phyloP scores from a whole-genome alignment of 1,284 basidiomycete species.

The Malassezia furfur region DNA sequence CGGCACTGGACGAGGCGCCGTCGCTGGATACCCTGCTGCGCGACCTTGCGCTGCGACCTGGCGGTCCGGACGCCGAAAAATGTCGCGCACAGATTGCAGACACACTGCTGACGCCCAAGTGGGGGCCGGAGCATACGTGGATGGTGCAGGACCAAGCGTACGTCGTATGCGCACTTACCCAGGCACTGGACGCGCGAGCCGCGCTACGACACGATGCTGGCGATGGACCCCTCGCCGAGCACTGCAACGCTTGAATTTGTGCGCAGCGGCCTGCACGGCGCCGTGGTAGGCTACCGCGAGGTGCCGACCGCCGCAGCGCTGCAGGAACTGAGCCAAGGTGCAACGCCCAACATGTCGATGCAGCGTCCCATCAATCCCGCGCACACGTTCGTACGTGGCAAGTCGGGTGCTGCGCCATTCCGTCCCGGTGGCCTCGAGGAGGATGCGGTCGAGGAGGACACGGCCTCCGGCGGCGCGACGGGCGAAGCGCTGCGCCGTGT shows the following conservation, averaged over 20 bases:
- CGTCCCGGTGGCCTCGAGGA: conserved; percentile 49
- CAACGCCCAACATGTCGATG: conserved; percentile 52
- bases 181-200: conserved; percentile 24
- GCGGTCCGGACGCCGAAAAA: background rate
- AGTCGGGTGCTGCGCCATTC: conserved; percentile 19
- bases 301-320: conserved; percentile 20
- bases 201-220: conserved; percentile 28
- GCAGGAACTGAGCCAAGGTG: conserved; percentile 46
- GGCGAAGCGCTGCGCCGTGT: conserved; percentile 51
- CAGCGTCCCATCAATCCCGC: conserved; percentile 14
- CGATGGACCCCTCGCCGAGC: conserved; percentile 27
- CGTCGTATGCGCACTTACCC: background rate
- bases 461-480: background rate
- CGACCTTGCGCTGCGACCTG: conserved; percentile 7
- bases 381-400: conserved; percentile 21
- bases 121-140: background rate
- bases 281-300: conserved; percentile 35
- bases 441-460: conserved; percentile 40
- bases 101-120: background rate
- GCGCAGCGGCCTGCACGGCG: conserved; percentile 41
- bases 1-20: background rate
- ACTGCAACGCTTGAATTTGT: conserved; percentile 36
- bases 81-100: conserved; percentile 7
- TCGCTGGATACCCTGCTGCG: background rate
- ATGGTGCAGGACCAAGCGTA: conserved; percentile 4